Evolutionary conservation across 1,139 yeast genomes (phyloP), one percentile per base, ranked within the genome.

Genomic region (Protomyces gravidus): DNA sequence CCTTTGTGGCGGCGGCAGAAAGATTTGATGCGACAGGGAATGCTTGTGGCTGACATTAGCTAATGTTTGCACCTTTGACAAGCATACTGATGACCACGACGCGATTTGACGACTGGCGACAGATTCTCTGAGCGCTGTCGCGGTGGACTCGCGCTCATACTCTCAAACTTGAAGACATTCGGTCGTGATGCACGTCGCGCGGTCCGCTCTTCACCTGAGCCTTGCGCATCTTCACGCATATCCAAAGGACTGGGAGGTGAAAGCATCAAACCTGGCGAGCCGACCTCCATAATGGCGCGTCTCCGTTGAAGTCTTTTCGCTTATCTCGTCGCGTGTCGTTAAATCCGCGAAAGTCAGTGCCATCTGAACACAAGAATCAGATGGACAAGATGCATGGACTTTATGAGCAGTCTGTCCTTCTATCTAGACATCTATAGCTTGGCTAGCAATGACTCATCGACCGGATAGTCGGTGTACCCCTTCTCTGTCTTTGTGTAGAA

Each of bases 11-110:
- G 97, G 96, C 68, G 90, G 97, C 69, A 88, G 96, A 71, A 92
- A 92, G 70, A 90, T 80, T 70, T 92, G 92, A 92, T 92, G 86
- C 2, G 96, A 87, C 4, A 92, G 96, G n/a, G 97, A 89, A 4
- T 97, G 89, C 68, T 92, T 97, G 70, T 92, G 59, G 23, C 42
- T 36, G 11, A 15, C 23, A 17, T 36, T 36, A 36, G 42, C 21
- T 11, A 25, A 9, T 25, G n/a, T 7, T 45, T 30, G 5, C n/a
- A 13, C 5, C 30, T 13, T 5, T 5, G 27, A 45, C n/a, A 2
- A 21, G 19, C 17, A 15, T n/a, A 23, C 30, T 55, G 53, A 32
- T 55, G 50, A 15, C 59, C 59, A n/a, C 58, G 47, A 6, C 58
- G 50, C 17, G 51, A 50, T 39, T 53, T 46, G 23, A 50, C 42